Percentiles rank a stretch among this genome's conserved stretches.
Evolutionary conservation across 139 green algal genomes (phyloP).

Genomic region (Chlorella sp.): DNA sequence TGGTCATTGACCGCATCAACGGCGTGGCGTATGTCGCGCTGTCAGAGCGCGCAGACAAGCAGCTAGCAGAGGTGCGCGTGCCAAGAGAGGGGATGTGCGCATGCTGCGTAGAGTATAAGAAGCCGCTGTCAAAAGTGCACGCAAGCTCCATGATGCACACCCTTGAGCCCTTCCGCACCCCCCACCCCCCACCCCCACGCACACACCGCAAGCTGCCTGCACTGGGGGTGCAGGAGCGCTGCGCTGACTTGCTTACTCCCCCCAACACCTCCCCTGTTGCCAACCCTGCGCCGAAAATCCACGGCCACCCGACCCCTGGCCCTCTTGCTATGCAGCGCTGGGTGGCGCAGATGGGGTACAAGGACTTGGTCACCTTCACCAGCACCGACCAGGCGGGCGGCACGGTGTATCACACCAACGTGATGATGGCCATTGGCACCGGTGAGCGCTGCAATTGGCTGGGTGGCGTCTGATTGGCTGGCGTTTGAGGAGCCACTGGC

Average conservation of each 20-base stretch:
- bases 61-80: conserved; percentile 63
- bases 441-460: background rate
- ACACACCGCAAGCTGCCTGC: too few relatives aligned
- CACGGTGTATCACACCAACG: conserved; percentile 97
- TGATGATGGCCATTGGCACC: conserved; percentile 50
- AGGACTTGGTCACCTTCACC: conserved; percentile 59
- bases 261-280: too few relatives aligned
- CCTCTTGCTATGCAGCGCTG: conserved; percentile 18
- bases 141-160: background rate
- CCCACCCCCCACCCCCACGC: too few relatives aligned
- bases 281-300: background rate
- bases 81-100: background rate
- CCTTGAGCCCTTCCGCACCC: background rate
- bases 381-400: conserved; percentile 58
- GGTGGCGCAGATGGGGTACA: conserved; percentile 74
- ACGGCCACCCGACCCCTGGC: background rate
- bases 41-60: conserved; percentile 80
- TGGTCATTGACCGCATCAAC: conserved; percentile 92
- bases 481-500: too few relatives aligned
- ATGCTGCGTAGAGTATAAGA: background rate
- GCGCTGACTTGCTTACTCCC: background rate
- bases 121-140: background rate
- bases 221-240: too few relatives aligned
- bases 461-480: too few relatives aligned
- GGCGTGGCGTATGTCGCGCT: conserved; percentile 90